These are phyloP conservation scores for Tetratostichococcus sp. DNA, from an alignment of 139 green algal species.

Conservation along the genomic window DNA sequence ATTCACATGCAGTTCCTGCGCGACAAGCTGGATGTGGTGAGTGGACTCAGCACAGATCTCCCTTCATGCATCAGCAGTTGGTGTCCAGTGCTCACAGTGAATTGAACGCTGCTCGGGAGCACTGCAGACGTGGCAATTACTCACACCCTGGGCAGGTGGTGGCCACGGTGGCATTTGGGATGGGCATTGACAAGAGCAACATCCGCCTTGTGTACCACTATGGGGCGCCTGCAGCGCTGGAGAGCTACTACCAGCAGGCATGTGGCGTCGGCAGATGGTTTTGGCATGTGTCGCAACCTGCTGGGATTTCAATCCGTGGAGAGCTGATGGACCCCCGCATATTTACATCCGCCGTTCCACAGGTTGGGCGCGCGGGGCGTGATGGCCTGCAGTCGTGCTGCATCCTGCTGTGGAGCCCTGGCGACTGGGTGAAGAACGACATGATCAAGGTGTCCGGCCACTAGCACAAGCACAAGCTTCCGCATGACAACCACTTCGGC, in stretches of 20 bases:
- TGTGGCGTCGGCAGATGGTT: no score
- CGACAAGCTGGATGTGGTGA: slow-evolving; percentile 29
- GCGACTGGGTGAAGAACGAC: slow-evolving; percentile 29
- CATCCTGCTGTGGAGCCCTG: slow-evolving; percentile 40
- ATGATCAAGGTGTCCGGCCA: slow-evolving; percentile 18
- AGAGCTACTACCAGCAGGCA: slow-evolving; percentile 48
- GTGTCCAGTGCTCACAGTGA: no score
- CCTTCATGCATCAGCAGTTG: no score
- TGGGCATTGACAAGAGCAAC: slow-evolving; percentile 32
- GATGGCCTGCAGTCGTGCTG: slow-evolving; percentile 46
- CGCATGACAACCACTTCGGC: no score
- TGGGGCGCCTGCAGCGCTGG: slow-evolving; percentile 29
- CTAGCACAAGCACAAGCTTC: no score
- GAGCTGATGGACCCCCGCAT: no score
- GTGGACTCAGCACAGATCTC: no score
- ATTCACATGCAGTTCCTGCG: slow-evolving; percentile 49
- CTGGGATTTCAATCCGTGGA: no score
- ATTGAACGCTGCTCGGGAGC: no score
- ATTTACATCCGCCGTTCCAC: background rate
- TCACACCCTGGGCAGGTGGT: slow-evolving; percentile 12
- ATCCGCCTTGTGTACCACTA: slow-evolving; percentile 28
- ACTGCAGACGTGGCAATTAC: no score
- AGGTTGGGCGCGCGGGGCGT: slow-evolving; percentile 39
- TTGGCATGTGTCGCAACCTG: no score
- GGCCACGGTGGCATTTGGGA: slow-evolving; percentile 37